Percentiles rank a stretch among this genome's conserved stretches.
Evolutionary conservation across 208 protist genomes (phyloP).

Genomic region (Acanthamoeba royreba): DNA sequence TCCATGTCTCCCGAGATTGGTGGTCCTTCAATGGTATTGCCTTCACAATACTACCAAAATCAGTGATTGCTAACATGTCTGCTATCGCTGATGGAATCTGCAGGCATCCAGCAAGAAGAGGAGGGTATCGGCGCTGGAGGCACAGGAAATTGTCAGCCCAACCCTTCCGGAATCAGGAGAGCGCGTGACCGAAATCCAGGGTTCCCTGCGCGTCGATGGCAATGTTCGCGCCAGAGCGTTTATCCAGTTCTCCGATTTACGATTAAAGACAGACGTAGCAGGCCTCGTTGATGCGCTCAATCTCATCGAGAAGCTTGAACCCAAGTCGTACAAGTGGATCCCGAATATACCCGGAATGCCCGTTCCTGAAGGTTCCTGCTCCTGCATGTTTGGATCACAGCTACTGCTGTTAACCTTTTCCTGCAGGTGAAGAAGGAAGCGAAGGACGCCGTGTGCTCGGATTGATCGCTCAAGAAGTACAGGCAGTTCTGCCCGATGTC

Average conservation of each 20-base stretch:
- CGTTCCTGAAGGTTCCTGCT: not conserved
- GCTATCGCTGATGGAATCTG: no score
- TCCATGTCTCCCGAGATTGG: not conserved
- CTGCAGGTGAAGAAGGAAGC: not conserved
- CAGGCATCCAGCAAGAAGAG: not conserved
- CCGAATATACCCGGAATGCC: not conserved
- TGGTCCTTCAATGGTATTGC: not conserved
- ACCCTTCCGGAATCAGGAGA: no score
- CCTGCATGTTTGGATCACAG: not conserved
- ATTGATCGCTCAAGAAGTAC: conserved; percentile 49
- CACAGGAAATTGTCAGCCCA: not conserved
- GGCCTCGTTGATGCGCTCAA: conserved; percentile 19
- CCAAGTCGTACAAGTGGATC: conserved; percentile 37
- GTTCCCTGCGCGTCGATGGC: conserved; percentile 27
- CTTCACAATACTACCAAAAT: not conserved
- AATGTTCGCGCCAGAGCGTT: conserved; percentile 4
- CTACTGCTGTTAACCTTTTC: not conserved
- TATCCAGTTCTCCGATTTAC: conserved; percentile 42
- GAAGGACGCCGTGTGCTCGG: not conserved
- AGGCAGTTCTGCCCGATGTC: conserved; percentile 11
- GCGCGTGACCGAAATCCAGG: not conserved
- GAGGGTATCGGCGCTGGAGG: not conserved
- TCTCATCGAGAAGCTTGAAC: conserved; percentile 13
- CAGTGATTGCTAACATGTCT: no score
- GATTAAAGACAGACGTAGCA: conserved; percentile 21